phyloP scores from a whole-genome alignment of 2,329 filamentous ascomycete species.

The Xylariales sp. region DNA sequence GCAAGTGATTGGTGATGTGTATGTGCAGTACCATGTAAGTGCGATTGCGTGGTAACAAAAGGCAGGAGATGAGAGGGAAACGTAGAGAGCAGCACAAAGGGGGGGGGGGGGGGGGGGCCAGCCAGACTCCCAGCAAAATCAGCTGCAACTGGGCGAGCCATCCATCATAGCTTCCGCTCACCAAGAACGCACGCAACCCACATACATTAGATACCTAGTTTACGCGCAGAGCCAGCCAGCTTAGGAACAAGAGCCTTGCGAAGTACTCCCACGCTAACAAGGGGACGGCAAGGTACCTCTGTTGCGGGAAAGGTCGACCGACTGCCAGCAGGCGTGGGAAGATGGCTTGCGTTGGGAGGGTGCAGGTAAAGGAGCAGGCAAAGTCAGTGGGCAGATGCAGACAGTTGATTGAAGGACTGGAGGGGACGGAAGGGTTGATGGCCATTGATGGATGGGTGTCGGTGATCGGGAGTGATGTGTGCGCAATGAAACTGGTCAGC shows the following conservation, averaged over 20 bases:
- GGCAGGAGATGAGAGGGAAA: constrained; percentile 17
- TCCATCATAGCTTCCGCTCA: constrained; percentile 1
- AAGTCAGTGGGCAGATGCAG: constrained; percentile 9
- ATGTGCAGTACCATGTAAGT: too few relatives aligned
- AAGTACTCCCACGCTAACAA: constrained; percentile 26
- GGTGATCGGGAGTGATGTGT: constrained; percentile 10
- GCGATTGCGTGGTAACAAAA: too few relatives aligned
- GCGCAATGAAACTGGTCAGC: constrained; percentile 9
- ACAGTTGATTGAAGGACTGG: constrained; percentile 12
- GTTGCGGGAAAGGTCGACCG: background rate
- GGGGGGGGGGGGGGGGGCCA: too few relatives aligned
- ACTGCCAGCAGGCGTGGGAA: constrained; percentile 9
- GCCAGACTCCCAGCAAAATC: constrained; percentile 28
- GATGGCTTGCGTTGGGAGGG: constrained; percentile 12
- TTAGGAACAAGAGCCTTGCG: background rate
- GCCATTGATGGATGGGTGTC: constrained; percentile 10
- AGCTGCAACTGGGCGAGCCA: constrained; percentile 17
- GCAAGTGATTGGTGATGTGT: too few relatives aligned
- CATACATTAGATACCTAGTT: background rate
- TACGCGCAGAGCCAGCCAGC: background rate
- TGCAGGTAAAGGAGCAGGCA: constrained; percentile 13
- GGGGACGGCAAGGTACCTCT: constrained; percentile 25
- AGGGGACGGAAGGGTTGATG: constrained; percentile 3
- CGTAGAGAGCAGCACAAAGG: background rate
- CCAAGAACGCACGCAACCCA: background rate